Evolutionary conservation across 129 eudicot genomes (phyloP), one percentile per base, ranked within the genome.

Genomic region (Solidago caesia): DNA sequence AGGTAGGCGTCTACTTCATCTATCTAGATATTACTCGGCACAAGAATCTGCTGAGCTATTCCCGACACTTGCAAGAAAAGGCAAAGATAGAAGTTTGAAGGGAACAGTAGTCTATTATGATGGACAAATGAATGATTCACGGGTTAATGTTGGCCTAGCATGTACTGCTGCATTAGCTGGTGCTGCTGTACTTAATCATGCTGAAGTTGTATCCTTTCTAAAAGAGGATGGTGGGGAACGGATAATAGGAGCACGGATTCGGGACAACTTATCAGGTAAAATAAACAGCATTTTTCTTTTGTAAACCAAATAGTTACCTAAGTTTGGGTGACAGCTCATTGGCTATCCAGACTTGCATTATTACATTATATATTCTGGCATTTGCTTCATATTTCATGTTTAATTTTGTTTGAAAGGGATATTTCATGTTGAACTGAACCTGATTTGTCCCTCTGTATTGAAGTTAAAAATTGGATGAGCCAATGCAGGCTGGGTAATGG

Each of bases 101-200:
- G 98, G 98, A 81, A 92, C 98, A 12, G 96, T 92, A 44, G 98
- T 92, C 10, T 92, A 92, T 84, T 92, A 89, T 75, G 98, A 92
- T 76, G 98, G 98, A 41, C 98, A 92, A 77, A 92, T 92, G 98
- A 92, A 92, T 73, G 98, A 92, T 71, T 81, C 98, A n/a, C 84
- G 98, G 61, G 86, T 92, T 11, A 92, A 92, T 83, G 92, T 92
- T 83, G 87, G 87, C 10, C 72, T 92, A 71, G 98, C 98, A 27
- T 92, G 98, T 77, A 89, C 95, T 44, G 98, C 98, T 74, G 92
- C 98, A 64, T 84, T 92, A 80, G 98, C 90, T 73, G 98, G 98
- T 70, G 98, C 98, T n/a, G 72, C 95, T 75, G 89, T 92, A n/a
- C 90, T 92, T 59, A 92, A 92, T 77, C 85, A 92, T 84, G 98